Conservation (phyloP, 2,329 filamentous ascomycete genomes). For the Phaeosphaeriaceae sp. region DNA sequence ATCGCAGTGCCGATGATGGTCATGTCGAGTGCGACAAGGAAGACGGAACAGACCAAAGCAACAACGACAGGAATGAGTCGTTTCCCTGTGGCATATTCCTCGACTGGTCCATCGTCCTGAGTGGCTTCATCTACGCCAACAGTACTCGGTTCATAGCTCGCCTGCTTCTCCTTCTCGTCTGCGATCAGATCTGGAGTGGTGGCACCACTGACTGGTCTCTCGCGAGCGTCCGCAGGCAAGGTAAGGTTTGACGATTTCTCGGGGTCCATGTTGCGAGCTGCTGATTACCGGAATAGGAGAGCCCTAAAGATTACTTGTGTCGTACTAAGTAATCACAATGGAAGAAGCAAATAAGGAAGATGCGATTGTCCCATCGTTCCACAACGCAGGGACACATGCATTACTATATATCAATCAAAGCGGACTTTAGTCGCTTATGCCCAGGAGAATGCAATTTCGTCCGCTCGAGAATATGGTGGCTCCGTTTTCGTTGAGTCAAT, state of each 20-base stretch:
- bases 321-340: neutral
- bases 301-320: neutral
- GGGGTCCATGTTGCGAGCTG: neutral
- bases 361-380: neutral
- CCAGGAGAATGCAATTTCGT: neutral
- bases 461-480: neutral
- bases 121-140: neutral
- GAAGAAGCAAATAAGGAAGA: neutral
- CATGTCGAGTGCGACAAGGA: slow-evolving; percentile 7
- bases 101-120: neutral
- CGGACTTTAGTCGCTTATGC: neutral
- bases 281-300: neutral
- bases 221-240: neutral
- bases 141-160: neutral
- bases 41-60: slow-evolving; percentile 1
- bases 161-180: slow-evolving; percentile 1
- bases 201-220: neutral
- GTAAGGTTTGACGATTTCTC: slow-evolving; percentile 2
- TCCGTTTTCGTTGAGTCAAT: neutral
- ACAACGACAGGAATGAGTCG: neutral
- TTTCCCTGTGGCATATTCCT: slow-evolving; percentile 1
- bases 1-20: slow-evolving; percentile 38
- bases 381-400: neutral
- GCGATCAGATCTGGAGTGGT: slow-evolving; percentile 1
- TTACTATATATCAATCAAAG: neutral